Percentiles rank a stretch among this genome's conserved stretches.
Evolutionary conservation across 805 yeast species (phyloP).

Genomic region (Ogataea degrootiae): DNA sequence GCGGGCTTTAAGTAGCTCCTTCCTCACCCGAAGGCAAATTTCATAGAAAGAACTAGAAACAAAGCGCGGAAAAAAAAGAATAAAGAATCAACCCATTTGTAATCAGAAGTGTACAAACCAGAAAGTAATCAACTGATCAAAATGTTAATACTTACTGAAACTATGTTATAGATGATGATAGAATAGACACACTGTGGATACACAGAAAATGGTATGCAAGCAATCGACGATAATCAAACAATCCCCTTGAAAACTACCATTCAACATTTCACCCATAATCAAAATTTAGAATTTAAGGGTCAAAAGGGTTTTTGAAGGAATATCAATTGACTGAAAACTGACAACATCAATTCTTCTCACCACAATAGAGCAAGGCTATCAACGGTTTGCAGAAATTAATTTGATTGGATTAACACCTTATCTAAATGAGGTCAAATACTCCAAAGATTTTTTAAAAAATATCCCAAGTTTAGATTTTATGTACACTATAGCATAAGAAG

Average conservation of each 20-base stretch:
- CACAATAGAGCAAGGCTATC: conserved; percentile 1
- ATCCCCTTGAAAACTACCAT: no score
- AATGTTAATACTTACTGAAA: no score
- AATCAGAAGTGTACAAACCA: no score
- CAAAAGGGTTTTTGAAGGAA: conserved; percentile 14
- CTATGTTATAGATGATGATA: background rate
- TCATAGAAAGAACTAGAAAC: no score
- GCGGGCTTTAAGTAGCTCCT: no score
- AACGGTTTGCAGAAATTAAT: conserved; percentile 17
- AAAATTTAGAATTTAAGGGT: conserved; percentile 9
- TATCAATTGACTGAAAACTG: conserved; percentile 2
- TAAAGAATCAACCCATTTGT: no score
- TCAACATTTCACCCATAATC: no score
- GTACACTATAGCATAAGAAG: conserved; percentile 21
- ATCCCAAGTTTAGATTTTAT: conserved; percentile 16
- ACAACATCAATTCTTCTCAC: background rate
- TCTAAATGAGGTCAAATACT: conserved; percentile 7
- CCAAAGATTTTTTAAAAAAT: conserved; percentile 3
- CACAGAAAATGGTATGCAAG: background rate
- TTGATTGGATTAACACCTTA: conserved; percentile 11
- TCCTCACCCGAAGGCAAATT: no score
- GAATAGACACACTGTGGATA: background rate
- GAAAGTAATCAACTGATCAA: no score
- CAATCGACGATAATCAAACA: background rate
- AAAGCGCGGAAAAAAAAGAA: no score